Evolutionary conservation across 257 asterid species (phyloP), one percentile per base, ranked within the genome.

Genomic region (Lycium ferocissimum): DNA sequence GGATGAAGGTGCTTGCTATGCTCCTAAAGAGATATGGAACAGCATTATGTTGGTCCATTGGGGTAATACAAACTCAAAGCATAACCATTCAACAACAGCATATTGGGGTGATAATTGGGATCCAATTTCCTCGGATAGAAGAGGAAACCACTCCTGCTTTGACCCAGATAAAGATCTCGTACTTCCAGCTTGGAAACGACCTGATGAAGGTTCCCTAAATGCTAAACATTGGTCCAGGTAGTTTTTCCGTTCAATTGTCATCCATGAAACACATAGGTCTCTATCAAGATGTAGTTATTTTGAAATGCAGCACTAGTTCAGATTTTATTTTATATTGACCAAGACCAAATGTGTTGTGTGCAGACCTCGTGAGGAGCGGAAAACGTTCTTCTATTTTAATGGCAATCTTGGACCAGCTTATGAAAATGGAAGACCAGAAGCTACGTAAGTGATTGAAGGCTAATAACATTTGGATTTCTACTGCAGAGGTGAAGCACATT

Each of bases 1-100:
- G 99, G 99, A 97, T 85, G 99, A 97, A 90, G 97, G 99, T 85
- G 99, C 99, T 85, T 97, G 99, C 92, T 95, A 93, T 91, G 98
- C 99, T 80, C 98, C 99, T 5, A 97, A 94, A 91, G 99, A 97
- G 88, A 97, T 97, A 89, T 95, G 99, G 98, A 92, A 92, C 91
- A 95, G 99, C 89, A 93, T 90, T 93, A 95, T 97, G 99, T 87
- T 97, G 87, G 99, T 97, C 84, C 99, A 97, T 83, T 97, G 99
- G 99, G 99, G 98, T 67, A 97, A 97, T 89, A 92, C 98, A 45
- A 97, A 97, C 90, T 89, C 94, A 9, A 95, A 97, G 92, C 92
- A 97, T 87, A 97, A 92, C 79, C 91, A 92, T 88, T 97, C 99
- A 49, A 97, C 98, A 71, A 97, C 99, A 73, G 99, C 99, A 20